phyloP scores from a whole-genome alignment of 2,329 filamentous ascomycete genomes.

The Fusarium sp. region DNA sequence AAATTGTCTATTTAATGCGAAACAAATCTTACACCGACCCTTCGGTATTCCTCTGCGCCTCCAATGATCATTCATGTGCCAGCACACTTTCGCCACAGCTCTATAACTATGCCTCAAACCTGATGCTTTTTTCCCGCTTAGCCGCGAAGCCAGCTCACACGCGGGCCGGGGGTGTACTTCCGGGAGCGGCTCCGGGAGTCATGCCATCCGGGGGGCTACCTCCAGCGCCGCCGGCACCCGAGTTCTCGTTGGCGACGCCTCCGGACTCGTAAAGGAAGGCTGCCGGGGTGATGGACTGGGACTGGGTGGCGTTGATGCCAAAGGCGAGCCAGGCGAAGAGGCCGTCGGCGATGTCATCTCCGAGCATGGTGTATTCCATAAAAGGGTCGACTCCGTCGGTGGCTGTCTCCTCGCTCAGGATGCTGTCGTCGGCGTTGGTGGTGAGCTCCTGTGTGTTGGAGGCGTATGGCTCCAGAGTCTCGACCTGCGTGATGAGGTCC shows the following conservation, averaged over 20 bases:
- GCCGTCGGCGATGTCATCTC: slow-evolving; percentile 60
- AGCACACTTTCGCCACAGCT: neutral
- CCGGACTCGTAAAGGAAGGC: slow-evolving; percentile 34
- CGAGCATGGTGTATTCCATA: slow-evolving; percentile 65
- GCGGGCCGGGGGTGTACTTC: neutral
- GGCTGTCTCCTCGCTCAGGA: slow-evolving; percentile 57
- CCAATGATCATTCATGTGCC: neutral
- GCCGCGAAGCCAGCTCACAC: neutral
- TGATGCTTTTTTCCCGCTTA: neutral
- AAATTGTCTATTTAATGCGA: neutral
- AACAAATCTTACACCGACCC: neutral
- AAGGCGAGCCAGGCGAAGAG: slow-evolving; percentile 64
- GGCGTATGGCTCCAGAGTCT: slow-evolving; percentile 57
- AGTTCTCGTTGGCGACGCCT: slow-evolving; percentile 37
- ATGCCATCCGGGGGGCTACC: slow-evolving; percentile 10
- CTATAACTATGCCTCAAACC: neutral
- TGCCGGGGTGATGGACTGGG: slow-evolving; percentile 30
- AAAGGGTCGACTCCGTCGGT: slow-evolving; percentile 62
- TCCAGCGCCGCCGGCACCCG: slow-evolving; percentile 20
- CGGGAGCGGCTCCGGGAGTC: neutral
- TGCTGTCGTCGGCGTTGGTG: slow-evolving; percentile 59
- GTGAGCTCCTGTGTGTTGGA: slow-evolving; percentile 57
- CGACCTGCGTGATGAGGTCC: slow-evolving; percentile 60
- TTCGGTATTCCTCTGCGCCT: neutral
- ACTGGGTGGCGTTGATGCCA: slow-evolving; percentile 54